A percentile compares a stretch with the other conserved stretches of the same genome.
Conservation (phyloP, 2,329 filamentous ascomycete species). For the Verticillium zaregamsianum region DNA sequence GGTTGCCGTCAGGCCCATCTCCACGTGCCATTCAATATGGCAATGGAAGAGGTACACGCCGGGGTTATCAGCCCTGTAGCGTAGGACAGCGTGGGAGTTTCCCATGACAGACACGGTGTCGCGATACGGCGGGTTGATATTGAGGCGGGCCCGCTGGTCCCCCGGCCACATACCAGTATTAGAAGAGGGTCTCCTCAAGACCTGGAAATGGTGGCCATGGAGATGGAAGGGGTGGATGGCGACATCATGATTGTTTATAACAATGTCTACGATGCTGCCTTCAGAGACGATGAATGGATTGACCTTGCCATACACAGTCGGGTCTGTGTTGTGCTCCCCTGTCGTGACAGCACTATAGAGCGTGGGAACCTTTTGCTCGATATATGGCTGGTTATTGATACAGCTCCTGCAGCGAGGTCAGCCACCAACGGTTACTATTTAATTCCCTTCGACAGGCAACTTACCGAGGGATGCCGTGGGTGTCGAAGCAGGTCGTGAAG, state of each 20-base stretch:
- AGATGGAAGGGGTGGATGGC: slow-evolving; percentile 49
- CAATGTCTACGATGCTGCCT: slow-evolving; percentile 38
- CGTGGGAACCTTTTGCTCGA: slow-evolving; percentile 64
- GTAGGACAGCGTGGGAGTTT: slow-evolving; percentile 44
- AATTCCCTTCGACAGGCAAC: neutral
- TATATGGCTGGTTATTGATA: slow-evolving; percentile 64
- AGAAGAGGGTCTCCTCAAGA: slow-evolving; percentile 36
- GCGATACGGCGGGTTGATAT: slow-evolving; percentile 24
- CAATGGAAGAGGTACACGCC: slow-evolving; percentile 55
- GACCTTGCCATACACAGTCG: slow-evolving; percentile 36
- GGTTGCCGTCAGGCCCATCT: slow-evolving; percentile 51
- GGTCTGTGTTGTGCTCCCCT: slow-evolving; percentile 37
- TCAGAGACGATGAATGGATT: slow-evolving; percentile 34
- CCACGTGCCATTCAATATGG: slow-evolving; percentile 59
- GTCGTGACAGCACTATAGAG: slow-evolving; percentile 67
- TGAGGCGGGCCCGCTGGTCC: slow-evolving; percentile 19
- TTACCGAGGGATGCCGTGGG: slow-evolving; percentile 57
- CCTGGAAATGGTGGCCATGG: slow-evolving; percentile 52
- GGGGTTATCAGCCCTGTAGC: slow-evolving; percentile 48
- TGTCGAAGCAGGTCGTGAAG: slow-evolving; percentile 55
- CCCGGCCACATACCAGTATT: slow-evolving; percentile 31
- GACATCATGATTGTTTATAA: slow-evolving; percentile 45
- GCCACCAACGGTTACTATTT: neutral
- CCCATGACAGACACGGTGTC: slow-evolving; percentile 35
- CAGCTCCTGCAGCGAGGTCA: slow-evolving; percentile 30